These are phyloP conservation scores for Fusarium buxicola DNA, from an alignment of 2,329 filamentous ascomycete species.

Conservation along the genomic window DNA sequence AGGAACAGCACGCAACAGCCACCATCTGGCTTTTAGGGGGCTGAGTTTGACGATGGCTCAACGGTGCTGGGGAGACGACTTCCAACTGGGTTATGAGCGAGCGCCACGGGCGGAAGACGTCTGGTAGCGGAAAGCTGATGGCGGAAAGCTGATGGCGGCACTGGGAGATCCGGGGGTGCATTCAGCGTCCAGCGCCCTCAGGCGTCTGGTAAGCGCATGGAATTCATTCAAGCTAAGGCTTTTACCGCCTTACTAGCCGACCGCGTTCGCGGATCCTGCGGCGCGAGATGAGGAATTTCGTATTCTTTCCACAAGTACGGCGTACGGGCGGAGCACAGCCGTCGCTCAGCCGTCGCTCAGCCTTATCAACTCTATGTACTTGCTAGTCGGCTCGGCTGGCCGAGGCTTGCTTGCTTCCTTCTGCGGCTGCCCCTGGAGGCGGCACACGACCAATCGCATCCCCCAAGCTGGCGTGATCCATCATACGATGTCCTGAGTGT, in stretches of 20 bases:
- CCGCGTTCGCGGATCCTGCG: slow-evolving; percentile 21
- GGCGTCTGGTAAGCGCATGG: slow-evolving; percentile 4
- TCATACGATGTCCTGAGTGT: slow-evolving; percentile 39
- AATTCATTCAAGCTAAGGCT: slow-evolving; percentile 9
- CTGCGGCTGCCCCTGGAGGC: slow-evolving; percentile 11
- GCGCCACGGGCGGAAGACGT: slow-evolving; percentile 27
- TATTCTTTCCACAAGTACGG: slow-evolving; percentile 13
- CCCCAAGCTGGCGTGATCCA: slow-evolving; percentile 39
- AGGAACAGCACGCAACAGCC: slow-evolving; percentile 20
- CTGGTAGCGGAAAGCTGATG: slow-evolving; percentile 1
- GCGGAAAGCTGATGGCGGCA: neutral
- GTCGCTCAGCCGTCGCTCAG: slow-evolving; percentile 44
- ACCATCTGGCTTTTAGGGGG: neutral
- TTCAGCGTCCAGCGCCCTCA: slow-evolving; percentile 1
- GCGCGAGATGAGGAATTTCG: slow-evolving; percentile 28
- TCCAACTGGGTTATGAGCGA: slow-evolving; percentile 22
- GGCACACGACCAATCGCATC: slow-evolving; percentile 25
- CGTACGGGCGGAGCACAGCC: no score
- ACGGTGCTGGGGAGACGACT: slow-evolving; percentile 15
- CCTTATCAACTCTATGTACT: slow-evolving; percentile 38
- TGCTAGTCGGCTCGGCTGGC: slow-evolving; percentile 4
- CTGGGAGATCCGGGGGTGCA: neutral
- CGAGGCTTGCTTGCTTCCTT: slow-evolving; percentile 35
- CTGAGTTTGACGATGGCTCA: slow-evolving; percentile 16
- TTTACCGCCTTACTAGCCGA: slow-evolving; percentile 2